Evolutionary conservation across 2,329 filamentous ascomycete species (phyloP), one percentile per base, ranked within the genome.

Genomic region (Penicillium paneum): DNA sequence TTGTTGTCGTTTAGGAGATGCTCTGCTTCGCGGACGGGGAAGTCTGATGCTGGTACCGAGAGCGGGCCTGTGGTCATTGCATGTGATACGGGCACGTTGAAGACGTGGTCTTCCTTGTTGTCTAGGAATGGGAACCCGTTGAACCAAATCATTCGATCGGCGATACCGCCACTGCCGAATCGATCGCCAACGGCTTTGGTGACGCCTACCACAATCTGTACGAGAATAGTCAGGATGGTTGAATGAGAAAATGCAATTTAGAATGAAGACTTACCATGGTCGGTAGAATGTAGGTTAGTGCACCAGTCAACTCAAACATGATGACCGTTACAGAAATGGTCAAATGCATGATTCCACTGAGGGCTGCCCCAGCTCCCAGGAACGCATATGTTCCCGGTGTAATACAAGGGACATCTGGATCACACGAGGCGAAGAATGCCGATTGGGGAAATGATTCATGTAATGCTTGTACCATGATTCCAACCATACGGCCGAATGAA

Each of bases 301-400:
- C 94, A n/a, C 94, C 94, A 0, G 94, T 99, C 45, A 99, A 82
- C 74, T 99, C 94, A 68, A 97, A 97, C 94, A 99, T 97, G 73
- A 99, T 99, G 67, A 99, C 94, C 2, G 97, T 93, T 10, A 99
- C 91, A 0, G 92, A 95, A 15, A 99, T 86, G 0, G 93, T 97
- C 59, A 99, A 89, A 73, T 97, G 94, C 93, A 97, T 99, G 68
- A 97, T 97, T 10, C 94, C 94, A 71, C 89, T 93, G 24, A 99
- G 79, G 0, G 94, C 90, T 2, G 94, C 93, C 0, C 87, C 94
- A 5, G 94, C 94, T 39, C 94, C 94, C 0, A 99, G 81, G 64
- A 99, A 96, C 7, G 94, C 94, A 69, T 99, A 99, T 1, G 94
- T 97, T 10, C 94, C 94, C 0, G 94, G 94, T 0, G 94, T 99